phyloP scores from a whole-genome alignment of 2,329 filamentous ascomycete genomes.

The Alternaria atra region DNA sequence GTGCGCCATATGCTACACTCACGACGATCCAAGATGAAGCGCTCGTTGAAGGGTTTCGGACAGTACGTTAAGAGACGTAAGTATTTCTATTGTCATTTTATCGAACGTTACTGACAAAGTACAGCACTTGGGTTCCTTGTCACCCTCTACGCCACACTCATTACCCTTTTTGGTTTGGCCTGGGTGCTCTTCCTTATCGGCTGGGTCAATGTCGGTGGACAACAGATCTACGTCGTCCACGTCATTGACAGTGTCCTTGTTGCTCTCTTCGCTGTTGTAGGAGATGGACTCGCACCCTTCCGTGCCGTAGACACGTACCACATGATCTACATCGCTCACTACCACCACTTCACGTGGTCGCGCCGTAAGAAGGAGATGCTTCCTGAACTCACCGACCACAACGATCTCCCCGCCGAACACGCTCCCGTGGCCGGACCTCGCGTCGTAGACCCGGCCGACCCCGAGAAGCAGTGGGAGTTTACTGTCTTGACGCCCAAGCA shows the following conservation, averaged over 20 bases:
- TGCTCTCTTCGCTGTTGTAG: constrained; percentile 69
- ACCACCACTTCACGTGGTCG: constrained; percentile 72
- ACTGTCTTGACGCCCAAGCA: constrained; percentile 72
- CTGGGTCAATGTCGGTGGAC: constrained; percentile 83
- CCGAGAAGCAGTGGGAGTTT: constrained; percentile 56
- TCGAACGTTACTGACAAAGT: constrained; percentile 14
- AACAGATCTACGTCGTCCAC: constrained; percentile 69
- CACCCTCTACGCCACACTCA: constrained; percentile 81
- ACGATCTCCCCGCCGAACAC: constrained; percentile 67
- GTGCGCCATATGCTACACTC: constrained; percentile 90
- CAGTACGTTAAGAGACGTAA: constrained; percentile 77
- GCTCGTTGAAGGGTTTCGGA: constrained; percentile 79
- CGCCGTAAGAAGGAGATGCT: constrained; percentile 69
- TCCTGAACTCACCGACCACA: constrained; percentile 71
- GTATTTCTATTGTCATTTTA: constrained; percentile 37
- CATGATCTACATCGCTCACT: constrained; percentile 82
- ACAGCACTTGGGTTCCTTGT: constrained; percentile 80
- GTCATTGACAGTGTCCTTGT: constrained; percentile 67
- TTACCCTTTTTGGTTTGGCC: constrained; percentile 83
- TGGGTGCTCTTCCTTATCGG: constrained; percentile 93
- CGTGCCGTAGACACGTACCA: constrained; percentile 85
- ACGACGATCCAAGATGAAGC: constrained; percentile 79
- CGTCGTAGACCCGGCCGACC: constrained; percentile 46
- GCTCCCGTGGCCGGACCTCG: constrained; percentile 56
- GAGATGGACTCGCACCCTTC: constrained; percentile 73